Evolutionary conservation across 257 asterid genomes (phyloP), one percentile per base, ranked within the genome.

Genomic region (Solanum paucissectum): DNA sequence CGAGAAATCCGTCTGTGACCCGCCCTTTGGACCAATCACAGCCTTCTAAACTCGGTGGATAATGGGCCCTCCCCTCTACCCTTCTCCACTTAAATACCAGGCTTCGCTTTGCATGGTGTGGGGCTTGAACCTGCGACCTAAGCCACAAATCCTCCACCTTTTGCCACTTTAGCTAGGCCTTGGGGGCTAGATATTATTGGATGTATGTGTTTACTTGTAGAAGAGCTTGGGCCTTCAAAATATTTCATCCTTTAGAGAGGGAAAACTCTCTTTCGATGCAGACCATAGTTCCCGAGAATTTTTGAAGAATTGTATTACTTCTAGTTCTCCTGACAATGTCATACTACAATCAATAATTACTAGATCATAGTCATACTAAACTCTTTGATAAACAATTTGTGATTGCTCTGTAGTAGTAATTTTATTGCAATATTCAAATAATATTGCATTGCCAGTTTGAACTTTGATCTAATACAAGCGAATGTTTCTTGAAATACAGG

Each of bases 401-500:
- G 52, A 77, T 40, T 77, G 84, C 84, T 79, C 25, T 79, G 32
- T 44, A 4, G 14, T 44, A 27, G 68, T 27, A 27, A 46, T 46
- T 82, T 18, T 3, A 9, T 82, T 82, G 69, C 42, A 49, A 32
- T 14, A 12, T 49, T 81, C 68, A 18, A 49, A 9, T 25, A 49
- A 49, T 81, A 46, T 49, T 29, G 7, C 32, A 49, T 3, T 5
- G n/a, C 20, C 69, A 20, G 64, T n/a, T 37, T 85, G 44, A 85
- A 66, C 87, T 40, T 68, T 29, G 44, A 46, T 49, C 69, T 49
- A 82, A 62, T 86, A 16, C 62, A 23, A 25, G 29, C 68, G 86
- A 88, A 83, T 87, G 37, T 49, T 88, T 52, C n/a, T 81, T 72
- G 34, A 55, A 86, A 88, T 90, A 92, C 95, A 97, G 99, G 92